Conservation (phyloP, 2,329 filamentous ascomycete species). For the Coniochaeta prunicola region DNA sequence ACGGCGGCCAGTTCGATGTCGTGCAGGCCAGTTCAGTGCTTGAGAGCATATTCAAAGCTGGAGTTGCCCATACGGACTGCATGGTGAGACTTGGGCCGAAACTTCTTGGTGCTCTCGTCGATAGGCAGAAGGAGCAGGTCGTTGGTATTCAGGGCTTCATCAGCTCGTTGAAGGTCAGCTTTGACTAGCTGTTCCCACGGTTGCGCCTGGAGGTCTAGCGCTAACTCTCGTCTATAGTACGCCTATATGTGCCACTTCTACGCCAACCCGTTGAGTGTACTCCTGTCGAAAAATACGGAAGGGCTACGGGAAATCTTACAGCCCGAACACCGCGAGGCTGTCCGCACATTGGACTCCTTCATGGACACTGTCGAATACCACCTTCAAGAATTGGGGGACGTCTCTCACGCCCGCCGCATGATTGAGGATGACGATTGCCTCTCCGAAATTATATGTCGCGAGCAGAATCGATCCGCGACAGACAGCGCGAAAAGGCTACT, state of each 20-base stretch:
- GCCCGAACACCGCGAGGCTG: constrained; percentile 56
- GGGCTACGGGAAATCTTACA: constrained; percentile 35
- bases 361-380: constrained; percentile 41
- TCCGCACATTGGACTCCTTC: constrained; percentile 65
- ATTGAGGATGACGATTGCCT: constrained; percentile 3
- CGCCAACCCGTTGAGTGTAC: constrained; percentile 64
- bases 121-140: constrained; percentile 69
- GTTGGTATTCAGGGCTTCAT: constrained; percentile 68
- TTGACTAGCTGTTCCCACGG: not conserved
- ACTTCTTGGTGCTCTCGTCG: constrained; percentile 56
- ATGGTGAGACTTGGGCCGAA: constrained; percentile 56
- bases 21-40: constrained; percentile 65
- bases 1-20: constrained; percentile 70
- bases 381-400: constrained; percentile 47
- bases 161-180: constrained; percentile 48
- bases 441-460: not conserved
- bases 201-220: not conserved
- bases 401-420: constrained; percentile 40
- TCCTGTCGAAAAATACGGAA: constrained; percentile 34
- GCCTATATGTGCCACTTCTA: constrained; percentile 84
- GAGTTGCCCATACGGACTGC: constrained; percentile 50
- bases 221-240: constrained; percentile 37
- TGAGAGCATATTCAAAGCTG: constrained; percentile 62
- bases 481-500: constrained; percentile 31
- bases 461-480: constrained; percentile 15